These are phyloP conservation scores for Chalciporus sp. DNA, from an alignment of 1,284 basidiomycete genomes.

Conservation along the genomic window DNA sequence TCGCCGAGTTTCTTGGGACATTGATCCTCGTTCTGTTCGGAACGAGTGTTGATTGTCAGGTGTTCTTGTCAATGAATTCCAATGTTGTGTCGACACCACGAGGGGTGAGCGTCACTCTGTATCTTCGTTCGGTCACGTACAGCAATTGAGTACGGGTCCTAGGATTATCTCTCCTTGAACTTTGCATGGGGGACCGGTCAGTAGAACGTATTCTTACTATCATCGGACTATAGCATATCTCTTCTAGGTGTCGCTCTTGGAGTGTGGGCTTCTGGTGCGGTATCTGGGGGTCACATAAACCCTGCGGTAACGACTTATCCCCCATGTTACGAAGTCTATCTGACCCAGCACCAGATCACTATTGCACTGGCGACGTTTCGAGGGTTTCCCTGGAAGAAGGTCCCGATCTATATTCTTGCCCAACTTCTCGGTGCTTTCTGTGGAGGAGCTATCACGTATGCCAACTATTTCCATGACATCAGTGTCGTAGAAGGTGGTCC, in stretches of 20 bases:
- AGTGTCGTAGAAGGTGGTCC: constrained; percentile 66
- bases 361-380: constrained; percentile 69
- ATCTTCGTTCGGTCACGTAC: background rate
- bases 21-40: constrained; percentile 71
- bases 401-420: constrained; percentile 69
- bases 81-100: constrained; percentile 53
- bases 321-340: constrained; percentile 15
- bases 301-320: constrained; percentile 54
- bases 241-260: constrained; percentile 54
- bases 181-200: constrained; percentile 70
- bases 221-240: constrained; percentile 2
- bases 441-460: constrained; percentile 72
- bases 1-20: constrained; percentile 70
- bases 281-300: constrained; percentile 82
- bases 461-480: constrained; percentile 77
- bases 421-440: constrained; percentile 73
- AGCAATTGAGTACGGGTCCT: background rate
- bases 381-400: constrained; percentile 79
- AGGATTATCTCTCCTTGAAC: constrained; percentile 62
- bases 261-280: constrained; percentile 65
- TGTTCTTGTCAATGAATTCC: constrained; percentile 53
- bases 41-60: constrained; percentile 64
- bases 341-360: constrained; percentile 51
- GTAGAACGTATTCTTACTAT: constrained; percentile 14
- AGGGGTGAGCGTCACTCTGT: constrained; percentile 53